Evolutionary conservation across 208 protist species (phyloP), one percentile per base, ranked within the genome.

Genomic region (Leishmania tarentolae): DNA sequence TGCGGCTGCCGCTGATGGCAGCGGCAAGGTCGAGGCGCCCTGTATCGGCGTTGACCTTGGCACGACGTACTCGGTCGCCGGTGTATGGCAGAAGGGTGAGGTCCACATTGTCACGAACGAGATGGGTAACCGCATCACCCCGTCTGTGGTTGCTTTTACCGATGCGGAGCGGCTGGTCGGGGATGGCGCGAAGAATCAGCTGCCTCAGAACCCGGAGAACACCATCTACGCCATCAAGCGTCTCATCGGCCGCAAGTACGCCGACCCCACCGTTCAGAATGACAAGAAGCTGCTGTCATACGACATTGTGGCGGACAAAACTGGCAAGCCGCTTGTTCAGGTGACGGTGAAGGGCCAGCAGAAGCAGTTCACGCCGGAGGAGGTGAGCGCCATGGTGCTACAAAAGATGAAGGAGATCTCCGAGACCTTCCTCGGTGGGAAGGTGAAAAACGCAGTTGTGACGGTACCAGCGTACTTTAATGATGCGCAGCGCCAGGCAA

Each of bases 401-500:
- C 65, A 71, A 53, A 98, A 98, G 87, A 98, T 98, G 97, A 98
- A 98, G 90, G 95, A 98, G 81, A 96, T 88, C 31, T 92, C 95
- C 13, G 97, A 98, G 91, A 85, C 85, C 1, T 99, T 98, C 91
- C 89, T 99, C 24, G 99, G 99, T 57, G 78, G 96, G 79, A 86
- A 89, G 42, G 92, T 99, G 53, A 97, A 79, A 46, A 93, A 99
- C 68, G 99, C 98, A 6, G 98, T 99, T n/a, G 92, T 99, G 56
- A 99, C 99, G 17, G 98, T 99, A 40, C 99, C 99, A 24, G 99
- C 99, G 52, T 99, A 99, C 88, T 99, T 99, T 91, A 99, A 99
- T 88, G 99, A 99, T 89, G 93, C 97, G 0, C 99, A 99, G 96
- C 91, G 99, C 61, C 98, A 99, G 95, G 98, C 99, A 15, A 99